phyloP scores from a whole-genome alignment of 495 filamentous ascomycete species.

The Neurospora sp. region DNA sequence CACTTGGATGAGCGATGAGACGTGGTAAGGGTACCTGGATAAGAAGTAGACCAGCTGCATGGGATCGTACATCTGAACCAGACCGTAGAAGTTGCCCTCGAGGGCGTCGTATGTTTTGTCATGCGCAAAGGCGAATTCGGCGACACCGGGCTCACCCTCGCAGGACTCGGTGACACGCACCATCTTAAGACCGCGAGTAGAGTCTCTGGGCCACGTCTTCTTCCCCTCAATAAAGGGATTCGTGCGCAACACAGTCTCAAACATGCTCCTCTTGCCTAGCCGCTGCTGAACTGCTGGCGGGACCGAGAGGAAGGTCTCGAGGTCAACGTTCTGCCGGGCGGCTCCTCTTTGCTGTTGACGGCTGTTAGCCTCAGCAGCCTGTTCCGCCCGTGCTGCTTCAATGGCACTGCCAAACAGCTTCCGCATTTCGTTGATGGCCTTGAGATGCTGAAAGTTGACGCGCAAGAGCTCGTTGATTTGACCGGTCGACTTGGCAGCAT shows the following conservation, averaged over 20 bases:
- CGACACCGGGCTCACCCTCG: conserved; percentile 29
- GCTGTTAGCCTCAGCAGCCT: conserved; percentile 35
- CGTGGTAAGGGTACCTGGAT: conserved; percentile 58
- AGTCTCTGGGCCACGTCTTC: conserved; percentile 77
- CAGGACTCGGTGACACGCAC: conserved; percentile 41
- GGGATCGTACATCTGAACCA: conserved; percentile 75
- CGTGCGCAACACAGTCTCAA: conserved; percentile 56
- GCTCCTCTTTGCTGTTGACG: conserved; percentile 25
- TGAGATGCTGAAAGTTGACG: conserved; percentile 71
- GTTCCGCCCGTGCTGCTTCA: conserved; percentile 48
- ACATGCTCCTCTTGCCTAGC: conserved; percentile 25
- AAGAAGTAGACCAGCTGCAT: conserved; percentile 45
- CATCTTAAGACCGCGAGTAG: conserved; percentile 81
- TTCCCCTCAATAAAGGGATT: conserved; percentile 86
- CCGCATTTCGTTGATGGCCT: conserved; percentile 88
- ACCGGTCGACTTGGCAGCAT: conserved; percentile 1
- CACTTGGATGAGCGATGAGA: conserved; percentile 86
- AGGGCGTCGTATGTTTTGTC: conserved; percentile 63
- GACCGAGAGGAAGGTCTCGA: conserved; percentile 61
- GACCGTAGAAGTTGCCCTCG: conserved; percentile 65
- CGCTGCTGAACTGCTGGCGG: conserved; percentile 35
- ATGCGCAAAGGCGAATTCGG: conserved; percentile 68
- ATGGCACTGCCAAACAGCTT: conserved; percentile 79
- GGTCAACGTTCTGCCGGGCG: conserved; percentile 49
- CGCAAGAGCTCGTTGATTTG: conserved; percentile 51